Evolutionary conservation across 176 grass and related monocot species (phyloP), one percentile per base, ranked within the genome.

Genomic region (Juncus effusus): DNA sequence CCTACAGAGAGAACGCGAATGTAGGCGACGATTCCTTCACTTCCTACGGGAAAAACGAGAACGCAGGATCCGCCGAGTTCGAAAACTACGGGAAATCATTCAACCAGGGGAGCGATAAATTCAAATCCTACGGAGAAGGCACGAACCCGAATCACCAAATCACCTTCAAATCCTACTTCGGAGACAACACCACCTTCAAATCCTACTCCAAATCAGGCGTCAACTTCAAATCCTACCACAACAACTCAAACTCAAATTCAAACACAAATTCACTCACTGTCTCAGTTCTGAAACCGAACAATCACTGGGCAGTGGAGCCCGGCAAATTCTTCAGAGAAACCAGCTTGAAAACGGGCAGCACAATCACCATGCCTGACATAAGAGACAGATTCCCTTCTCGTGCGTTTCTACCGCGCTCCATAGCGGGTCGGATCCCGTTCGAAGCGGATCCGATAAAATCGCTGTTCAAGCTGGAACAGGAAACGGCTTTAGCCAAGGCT

Each of bases 331-430:
- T 94, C 54, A 45, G 89, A 63, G 89, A 94, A 81, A 37, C 1
- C 35, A 84, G 88, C 47, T 77, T 93, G 6, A 74, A 69, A n/a
- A 10, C 59, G 13, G 89, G 85, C 45, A 88, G 83, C 55, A 40
- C 35, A 7, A 88, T 93, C 85, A 81, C 81, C 3, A 88, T 93
- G 89, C 85, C 89, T 7, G 89, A 93, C 82, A 85, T 93, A 67
- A 63, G 70, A 45, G 85, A 88, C 67, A 87, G 76, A 75, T 84
- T 88, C 78, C 89, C 89, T 8, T 69, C 81, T 15, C 47, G 89
- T 38, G 60, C 89, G 10, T 93, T 93, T 67, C 63, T 93, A 37
- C 89, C 89, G 0, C 36, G 89, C 10, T 69, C 52, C 78, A 85
- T 93, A 19, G 75, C 59, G 3, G 7, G 5, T 9, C 78, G 42